Evolutionary conservation across 441 rosid species (phyloP).

Genomic region (Gossypium trilobum): DNA sequence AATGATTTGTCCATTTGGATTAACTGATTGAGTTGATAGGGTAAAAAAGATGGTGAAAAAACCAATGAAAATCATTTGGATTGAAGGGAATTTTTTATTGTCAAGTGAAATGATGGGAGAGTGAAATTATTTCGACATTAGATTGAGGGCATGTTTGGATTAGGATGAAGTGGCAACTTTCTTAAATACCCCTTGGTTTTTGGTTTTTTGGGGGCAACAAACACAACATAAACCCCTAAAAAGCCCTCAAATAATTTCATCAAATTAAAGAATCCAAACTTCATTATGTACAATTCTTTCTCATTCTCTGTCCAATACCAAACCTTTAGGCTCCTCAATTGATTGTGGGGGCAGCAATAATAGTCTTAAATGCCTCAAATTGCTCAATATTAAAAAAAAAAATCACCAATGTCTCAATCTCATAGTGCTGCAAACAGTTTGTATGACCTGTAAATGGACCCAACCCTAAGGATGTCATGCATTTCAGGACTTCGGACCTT

Average conservation of each 20-base stretch:
- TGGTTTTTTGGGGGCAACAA: too few relatives aligned
- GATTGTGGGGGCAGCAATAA: not conserved
- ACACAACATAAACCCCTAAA: not conserved
- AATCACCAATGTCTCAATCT: not conserved
- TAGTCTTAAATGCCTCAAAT: not conserved
- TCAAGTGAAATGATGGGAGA: not conserved
- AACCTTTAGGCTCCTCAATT: not conserved
- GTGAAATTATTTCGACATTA: not conserved
- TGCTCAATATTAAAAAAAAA: not conserved
- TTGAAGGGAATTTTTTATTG: not conserved
- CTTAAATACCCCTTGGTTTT: not conserved
- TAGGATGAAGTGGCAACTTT: not conserved
- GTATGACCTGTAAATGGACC: not conserved
- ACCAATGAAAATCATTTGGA: not conserved
- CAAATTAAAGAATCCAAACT: conserved; percentile 1
- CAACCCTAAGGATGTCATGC: not conserved
- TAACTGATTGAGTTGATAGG: not conserved
- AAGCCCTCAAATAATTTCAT: not conserved
- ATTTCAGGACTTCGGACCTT: not conserved
- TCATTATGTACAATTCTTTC: not conserved
- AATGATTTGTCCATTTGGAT: not conserved
- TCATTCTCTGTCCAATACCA: not conserved
- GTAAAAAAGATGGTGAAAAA: not conserved
- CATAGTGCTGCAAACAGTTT: not conserved
- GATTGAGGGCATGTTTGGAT: not conserved